Percentiles rank a stretch among this genome's conserved stretches.
These are phyloP conservation scores for Calocybe cyanea DNA, from an alignment of 768 basidiomycete genomes.

Conservation along the genomic window DNA sequence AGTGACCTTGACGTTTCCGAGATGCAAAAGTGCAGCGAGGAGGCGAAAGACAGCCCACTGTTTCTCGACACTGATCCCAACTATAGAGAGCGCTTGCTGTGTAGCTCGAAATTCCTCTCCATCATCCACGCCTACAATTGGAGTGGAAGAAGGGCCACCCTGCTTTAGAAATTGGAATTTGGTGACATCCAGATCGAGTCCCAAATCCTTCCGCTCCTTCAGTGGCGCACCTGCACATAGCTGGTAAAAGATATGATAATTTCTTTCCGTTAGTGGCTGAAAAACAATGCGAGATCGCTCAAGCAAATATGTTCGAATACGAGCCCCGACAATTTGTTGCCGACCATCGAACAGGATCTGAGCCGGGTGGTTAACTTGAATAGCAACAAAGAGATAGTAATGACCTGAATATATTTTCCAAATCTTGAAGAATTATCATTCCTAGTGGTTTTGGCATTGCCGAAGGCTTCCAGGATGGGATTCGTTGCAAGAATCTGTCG, in stretches of 20 bases:
- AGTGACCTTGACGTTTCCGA: constrained; percentile 95
- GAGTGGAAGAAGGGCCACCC: constrained; percentile 83
- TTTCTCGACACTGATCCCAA: constrained; percentile 95
- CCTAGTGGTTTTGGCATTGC: constrained; percentile 98
- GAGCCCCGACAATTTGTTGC: constrained; percentile 96
- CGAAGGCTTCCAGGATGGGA: constrained; percentile 97
- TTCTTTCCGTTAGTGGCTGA: constrained; percentile 94
- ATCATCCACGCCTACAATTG: constrained; percentile 92
- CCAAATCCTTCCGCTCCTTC: constrained; percentile 94
- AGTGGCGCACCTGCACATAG: constrained; percentile 94
- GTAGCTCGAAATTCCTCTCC: constrained; percentile 92
- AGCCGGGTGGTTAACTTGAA: constrained; percentile 2
- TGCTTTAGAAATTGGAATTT: constrained; percentile 93
- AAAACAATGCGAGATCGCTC: constrained; percentile 98
- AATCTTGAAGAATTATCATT: constrained; percentile 99
- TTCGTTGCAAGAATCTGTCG: constrained; percentile 98
- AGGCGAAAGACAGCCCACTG: constrained; percentile 98
- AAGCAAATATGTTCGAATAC: constrained; percentile 97
- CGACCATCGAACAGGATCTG: constrained; percentile 95
- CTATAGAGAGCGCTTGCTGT: constrained; percentile 92
- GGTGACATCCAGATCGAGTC: constrained; percentile 77
- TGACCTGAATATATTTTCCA: constrained; percentile 98
- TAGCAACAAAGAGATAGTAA: constrained; percentile 15
- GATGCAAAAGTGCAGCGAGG: constrained; percentile 87
- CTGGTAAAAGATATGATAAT: constrained; percentile 99